Evolutionary conservation across 2,329 filamentous ascomycete species (phyloP).

Genomic region (Chalaropsis ovoidea): DNA sequence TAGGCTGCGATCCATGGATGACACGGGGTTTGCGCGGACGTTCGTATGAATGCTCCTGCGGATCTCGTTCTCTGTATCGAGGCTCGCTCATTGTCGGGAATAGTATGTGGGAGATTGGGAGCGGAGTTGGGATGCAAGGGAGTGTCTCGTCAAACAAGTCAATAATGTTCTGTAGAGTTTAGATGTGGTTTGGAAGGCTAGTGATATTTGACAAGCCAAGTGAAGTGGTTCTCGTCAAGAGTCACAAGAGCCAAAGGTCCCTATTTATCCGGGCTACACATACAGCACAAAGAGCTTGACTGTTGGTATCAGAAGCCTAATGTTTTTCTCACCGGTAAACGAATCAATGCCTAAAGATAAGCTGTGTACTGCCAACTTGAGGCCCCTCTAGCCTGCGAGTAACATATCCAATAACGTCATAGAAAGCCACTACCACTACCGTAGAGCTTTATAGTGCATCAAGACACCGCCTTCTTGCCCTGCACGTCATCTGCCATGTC

Average conservation of each 20-base stretch:
- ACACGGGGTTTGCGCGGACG: constrained; percentile 6
- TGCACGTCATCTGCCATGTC: neutral
- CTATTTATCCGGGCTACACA: no score
- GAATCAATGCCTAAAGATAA: neutral
- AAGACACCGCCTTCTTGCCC: neutral
- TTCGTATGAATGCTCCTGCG: constrained; percentile 17
- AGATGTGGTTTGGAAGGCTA: neutral
- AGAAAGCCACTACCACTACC: neutral
- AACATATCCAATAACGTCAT: neutral
- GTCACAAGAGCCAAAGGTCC: neutral
- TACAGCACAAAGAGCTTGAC: neutral
- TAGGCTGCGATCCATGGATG: neutral
- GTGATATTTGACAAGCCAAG: neutral
- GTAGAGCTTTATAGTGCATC: neutral
- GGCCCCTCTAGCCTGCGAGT: neutral
- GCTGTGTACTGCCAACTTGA: neutral
- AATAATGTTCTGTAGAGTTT: neutral
- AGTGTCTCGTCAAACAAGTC: neutral
- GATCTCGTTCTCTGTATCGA: constrained; percentile 5
- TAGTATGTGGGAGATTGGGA: neutral
- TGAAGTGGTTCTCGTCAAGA: neutral
- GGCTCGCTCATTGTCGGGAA: neutral
- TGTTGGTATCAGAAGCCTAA: neutral
- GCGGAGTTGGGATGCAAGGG: neutral
- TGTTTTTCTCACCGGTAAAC: neutral